Evolutionary conservation across 225 moss, liverwort and hornwort genomes (phyloP).

Genomic region (Sphagnum contortum): DNA sequence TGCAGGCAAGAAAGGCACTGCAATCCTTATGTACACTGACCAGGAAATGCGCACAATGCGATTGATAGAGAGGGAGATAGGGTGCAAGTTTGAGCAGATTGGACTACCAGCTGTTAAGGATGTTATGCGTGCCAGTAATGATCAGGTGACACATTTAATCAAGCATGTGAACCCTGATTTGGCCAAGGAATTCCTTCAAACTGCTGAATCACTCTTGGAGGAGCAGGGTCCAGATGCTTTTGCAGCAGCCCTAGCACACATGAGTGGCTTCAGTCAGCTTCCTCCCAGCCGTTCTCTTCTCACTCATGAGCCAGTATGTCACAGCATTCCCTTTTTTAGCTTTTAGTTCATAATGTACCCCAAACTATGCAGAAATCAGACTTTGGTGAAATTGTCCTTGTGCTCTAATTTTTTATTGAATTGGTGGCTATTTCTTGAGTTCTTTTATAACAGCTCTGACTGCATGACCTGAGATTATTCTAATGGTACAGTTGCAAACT

Average conservation of each 20-base stretch:
- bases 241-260: slow-evolving; percentile 89
- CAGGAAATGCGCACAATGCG: slow-evolving; percentile 70
- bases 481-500: no score
- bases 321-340: no score
- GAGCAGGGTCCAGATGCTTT: slow-evolving; percentile 58
- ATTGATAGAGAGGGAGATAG: slow-evolving; percentile 84
- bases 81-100: slow-evolving; percentile 70
- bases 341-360: no score
- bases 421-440: no score
- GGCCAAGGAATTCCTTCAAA: slow-evolving; percentile 66
- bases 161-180: slow-evolving; percentile 62
- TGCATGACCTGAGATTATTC: no score
- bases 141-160: slow-evolving; percentile 64
- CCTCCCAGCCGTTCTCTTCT: slow-evolving; percentile 79
- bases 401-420: no score
- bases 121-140: slow-evolving; percentile 71
- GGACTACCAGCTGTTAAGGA: slow-evolving; percentile 66
- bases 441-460: no score
- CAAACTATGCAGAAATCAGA: no score
- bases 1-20: slow-evolving; percentile 87
- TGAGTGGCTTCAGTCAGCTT: slow-evolving; percentile 92
- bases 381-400: no score
- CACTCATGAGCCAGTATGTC: slow-evolving; percentile 58
- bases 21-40: slow-evolving; percentile 69
- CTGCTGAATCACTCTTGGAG: slow-evolving; percentile 67